Conservation (phyloP, 352 stramenopile species). For the Phytophthora palmivora region DNA sequence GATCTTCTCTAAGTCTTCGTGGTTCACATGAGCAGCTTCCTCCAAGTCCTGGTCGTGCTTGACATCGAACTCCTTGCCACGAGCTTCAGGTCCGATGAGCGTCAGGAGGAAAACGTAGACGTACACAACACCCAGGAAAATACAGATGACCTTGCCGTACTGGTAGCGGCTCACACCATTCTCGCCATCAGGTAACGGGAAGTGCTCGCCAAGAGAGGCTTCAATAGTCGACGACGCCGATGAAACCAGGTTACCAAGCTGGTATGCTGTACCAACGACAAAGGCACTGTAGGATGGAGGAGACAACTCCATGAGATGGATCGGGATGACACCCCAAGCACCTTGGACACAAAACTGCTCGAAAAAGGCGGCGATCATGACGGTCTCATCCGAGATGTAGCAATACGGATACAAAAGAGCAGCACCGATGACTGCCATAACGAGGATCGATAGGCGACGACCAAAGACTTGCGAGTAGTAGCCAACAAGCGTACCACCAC, state of each 20-base stretch:
- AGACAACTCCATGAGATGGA: constrained; percentile 60
- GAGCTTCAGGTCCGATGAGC: constrained; percentile 53
- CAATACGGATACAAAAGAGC: constrained; percentile 60
- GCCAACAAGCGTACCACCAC: constrained; percentile 51
- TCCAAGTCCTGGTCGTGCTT: constrained; percentile 48
- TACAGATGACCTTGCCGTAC: constrained; percentile 60
- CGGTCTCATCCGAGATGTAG: constrained; percentile 34
- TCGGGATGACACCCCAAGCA: constrained; percentile 56
- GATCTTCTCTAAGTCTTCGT: constrained; percentile 44
- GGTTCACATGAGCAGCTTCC: constrained; percentile 36
- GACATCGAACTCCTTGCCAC: constrained; percentile 60
- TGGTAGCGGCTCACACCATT: constrained; percentile 44
- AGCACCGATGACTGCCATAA: constrained; percentile 39
- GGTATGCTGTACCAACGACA: constrained; percentile 56
- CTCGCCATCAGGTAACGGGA: constrained; percentile 41
- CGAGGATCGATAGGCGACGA: constrained; percentile 51
- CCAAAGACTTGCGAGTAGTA: constrained; percentile 67
- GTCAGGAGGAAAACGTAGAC: constrained; percentile 54
- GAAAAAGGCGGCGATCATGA: constrained; percentile 59
- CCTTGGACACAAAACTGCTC: constrained; percentile 51
- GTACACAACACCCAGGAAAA: constrained; percentile 57
- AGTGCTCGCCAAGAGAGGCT: constrained; percentile 50
- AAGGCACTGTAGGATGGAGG: constrained; percentile 59
- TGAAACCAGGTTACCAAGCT: constrained; percentile 65
- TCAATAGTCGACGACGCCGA: constrained; percentile 64